Percentiles rank a stretch among this genome's conserved stretches.
These are phyloP conservation scores for Groenewaldozyma tartarivorans DNA, from an alignment of 805 yeast species.

Conservation along the genomic window DNA sequence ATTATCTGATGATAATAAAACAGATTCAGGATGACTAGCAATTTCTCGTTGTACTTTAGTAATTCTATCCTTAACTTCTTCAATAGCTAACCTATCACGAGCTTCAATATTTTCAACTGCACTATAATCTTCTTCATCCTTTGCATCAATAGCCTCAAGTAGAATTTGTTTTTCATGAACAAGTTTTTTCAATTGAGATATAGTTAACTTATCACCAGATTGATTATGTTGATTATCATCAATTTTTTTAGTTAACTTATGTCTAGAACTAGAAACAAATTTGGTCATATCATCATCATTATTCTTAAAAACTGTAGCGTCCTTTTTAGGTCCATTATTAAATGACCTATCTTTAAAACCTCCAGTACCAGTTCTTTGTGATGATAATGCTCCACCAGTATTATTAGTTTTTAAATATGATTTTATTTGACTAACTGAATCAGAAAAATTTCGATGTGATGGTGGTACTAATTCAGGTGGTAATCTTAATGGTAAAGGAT, in stretches of 20 bases:
- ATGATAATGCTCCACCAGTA: slow-evolving; percentile 5
- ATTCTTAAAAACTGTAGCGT: slow-evolving; percentile 57
- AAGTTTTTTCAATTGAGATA: slow-evolving; percentile 50
- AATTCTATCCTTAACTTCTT: slow-evolving; percentile 54
- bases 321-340: slow-evolving; percentile 29
- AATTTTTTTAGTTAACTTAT: slow-evolving; percentile 35
- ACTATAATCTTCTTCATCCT: slow-evolving; percentile 34
- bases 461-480: slow-evolving; percentile 92
- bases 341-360: slow-evolving; percentile 28
- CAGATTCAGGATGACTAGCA: slow-evolving; percentile 16
- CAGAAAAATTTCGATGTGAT: slow-evolving; percentile 63
- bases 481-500: slow-evolving; percentile 66
- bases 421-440: slow-evolving; percentile 62
- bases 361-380: slow-evolving; percentile 16
- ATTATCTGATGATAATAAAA: slow-evolving; percentile 21
- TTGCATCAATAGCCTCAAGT: slow-evolving; percentile 61
- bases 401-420: slow-evolving; percentile 41
- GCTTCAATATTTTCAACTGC: slow-evolving; percentile 30
- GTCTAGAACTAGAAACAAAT: slow-evolving; percentile 54
- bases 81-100: slow-evolving; percentile 47
- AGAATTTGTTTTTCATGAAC: slow-evolving; percentile 65
- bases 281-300: slow-evolving; percentile 52
- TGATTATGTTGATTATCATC: slow-evolving; percentile 8
- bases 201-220: slow-evolving; percentile 21
- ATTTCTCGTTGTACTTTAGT: slow-evolving; percentile 33